Evolutionary conservation across 2,329 filamentous ascomycete species (phyloP), one percentile per base, ranked within the genome.

Genomic region (Pyrenochaeta sp.): DNA sequence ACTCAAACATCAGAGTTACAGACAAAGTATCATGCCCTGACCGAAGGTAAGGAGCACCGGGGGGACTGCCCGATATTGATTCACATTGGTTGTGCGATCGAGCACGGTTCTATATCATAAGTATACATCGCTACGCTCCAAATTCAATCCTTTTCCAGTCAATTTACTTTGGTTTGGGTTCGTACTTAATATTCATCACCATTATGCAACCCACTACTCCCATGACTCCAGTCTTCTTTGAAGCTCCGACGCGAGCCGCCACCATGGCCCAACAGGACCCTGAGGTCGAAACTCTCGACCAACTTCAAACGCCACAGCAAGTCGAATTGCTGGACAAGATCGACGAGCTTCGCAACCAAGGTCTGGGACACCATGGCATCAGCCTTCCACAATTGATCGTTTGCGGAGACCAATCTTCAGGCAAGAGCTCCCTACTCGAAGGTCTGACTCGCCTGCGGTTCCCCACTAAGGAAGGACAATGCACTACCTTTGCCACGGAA

Each of bases 401-500:
- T 7, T 72, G 69, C 36, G 71, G 72, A 1, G 70, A 73, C 30
- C 71, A 75, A 47, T 72, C 68, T 8, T 64, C 67, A 2, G 72
- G 72, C 0, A 75, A 75, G 39, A 73, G 71, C 34, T 74, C 71
- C 1, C 59, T 75, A 7, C 68, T 75, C 9, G 71, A 74, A 54
- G 66, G 65, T 0, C 54, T 75, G 6, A 86, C 87, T 0, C 80
- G 83, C 8, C 82, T 91, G 3, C 81, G 80, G 0, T 89, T 90
- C 47, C 85, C 86, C 0, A 78, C 82, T 5, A 83, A 86, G 6
- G 81, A 83, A 5, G 81, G 74, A 15, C 47, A 85, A 0, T 89
- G 86, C 67, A 90, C 88, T 0, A 81, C 84, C 0, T 89, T 89
- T 58, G 83, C 87, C 0, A 90, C 86, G 0, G 85, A 90, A 65